phyloP scores from a whole-genome alignment of 2,329 filamentous ascomycete species.

The Paracamarosporium sp. region DNA sequence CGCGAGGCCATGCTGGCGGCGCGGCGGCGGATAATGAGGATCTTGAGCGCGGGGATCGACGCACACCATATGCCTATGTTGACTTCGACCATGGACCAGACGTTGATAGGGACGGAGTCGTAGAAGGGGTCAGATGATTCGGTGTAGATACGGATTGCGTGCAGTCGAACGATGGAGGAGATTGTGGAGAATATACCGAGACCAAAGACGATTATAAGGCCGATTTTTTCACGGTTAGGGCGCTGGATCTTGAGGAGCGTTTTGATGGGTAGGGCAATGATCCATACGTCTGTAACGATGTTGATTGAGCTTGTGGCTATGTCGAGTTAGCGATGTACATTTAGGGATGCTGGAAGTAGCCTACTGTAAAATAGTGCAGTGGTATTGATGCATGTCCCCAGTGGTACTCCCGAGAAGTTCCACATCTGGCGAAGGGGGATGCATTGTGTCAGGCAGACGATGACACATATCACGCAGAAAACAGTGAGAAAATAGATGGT shows the following conservation, averaged over 20 bases:
- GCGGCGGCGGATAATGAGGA: constrained; percentile 55
- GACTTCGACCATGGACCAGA: constrained; percentile 93
- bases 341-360: constrained; percentile 1
- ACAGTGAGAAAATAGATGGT: constrained; percentile 34
- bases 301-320: constrained; percentile 71
- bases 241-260: constrained; percentile 84
- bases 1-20: constrained; percentile 8
- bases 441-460: constrained; percentile 36
- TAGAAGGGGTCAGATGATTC: constrained; percentile 60
- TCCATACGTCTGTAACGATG: constrained; percentile 85
- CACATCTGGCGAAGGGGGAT: constrained; percentile 41
- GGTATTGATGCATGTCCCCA: constrained; percentile 41
- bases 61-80: constrained; percentile 88
- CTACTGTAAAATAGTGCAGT: constrained; percentile 43
- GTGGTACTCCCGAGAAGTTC: constrained; percentile 34
- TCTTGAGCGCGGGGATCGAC: constrained; percentile 87
- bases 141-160: constrained; percentile 48
- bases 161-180: constrained; percentile 72
- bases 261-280: constrained; percentile 82
- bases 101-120: constrained; percentile 83
- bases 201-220: constrained; percentile 81
- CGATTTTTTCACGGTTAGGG: constrained; percentile 82
- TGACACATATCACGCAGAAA: constrained; percentile 34
- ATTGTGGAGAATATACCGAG: constrained; percentile 88
- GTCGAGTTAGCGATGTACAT: neutral